Conservation (phyloP, 345 rosid genomes). For the Noccaea bulbosa region DNA sequence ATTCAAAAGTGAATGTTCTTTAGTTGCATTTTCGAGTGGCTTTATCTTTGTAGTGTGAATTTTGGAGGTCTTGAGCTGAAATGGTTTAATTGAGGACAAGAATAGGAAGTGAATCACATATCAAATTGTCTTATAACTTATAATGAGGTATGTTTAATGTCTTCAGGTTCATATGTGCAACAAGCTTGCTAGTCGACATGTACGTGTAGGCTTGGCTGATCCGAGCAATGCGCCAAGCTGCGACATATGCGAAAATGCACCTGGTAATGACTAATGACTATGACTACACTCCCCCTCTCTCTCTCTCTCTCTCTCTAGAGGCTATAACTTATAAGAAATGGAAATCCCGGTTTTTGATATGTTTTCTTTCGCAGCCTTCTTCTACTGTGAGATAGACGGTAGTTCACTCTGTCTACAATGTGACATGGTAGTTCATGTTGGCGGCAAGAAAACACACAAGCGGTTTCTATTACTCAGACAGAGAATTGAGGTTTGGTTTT, state of each 20-base stretch:
- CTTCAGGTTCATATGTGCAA: constrained; percentile 81
- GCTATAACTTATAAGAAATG: not conserved
- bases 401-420: constrained; percentile 85
- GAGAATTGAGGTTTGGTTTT: constrained; percentile 61
- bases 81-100: not conserved
- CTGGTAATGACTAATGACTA: constrained; percentile 49
- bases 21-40: constrained; percentile 4
- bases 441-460: constrained; percentile 74
- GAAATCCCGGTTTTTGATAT: not conserved
- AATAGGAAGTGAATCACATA: not conserved
- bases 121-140: not conserved
- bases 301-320: constrained; percentile 13
- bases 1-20: not conserved
- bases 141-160: constrained; percentile 1
- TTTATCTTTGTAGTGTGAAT: not conserved
- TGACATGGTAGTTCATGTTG: constrained; percentile 83
- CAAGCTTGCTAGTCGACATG: constrained; percentile 84
- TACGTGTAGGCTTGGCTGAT: constrained; percentile 72
- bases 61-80: not conserved
- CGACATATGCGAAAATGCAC: constrained; percentile 82
- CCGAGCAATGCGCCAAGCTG: constrained; percentile 74
- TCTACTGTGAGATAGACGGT: constrained; percentile 87
- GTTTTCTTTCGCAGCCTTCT: constrained; percentile 58
- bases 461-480: constrained; percentile 77
- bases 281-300: too few species aligned